Evolutionary conservation across 1,139 yeast species (phyloP).

Genomic region (Candida sp.): DNA sequence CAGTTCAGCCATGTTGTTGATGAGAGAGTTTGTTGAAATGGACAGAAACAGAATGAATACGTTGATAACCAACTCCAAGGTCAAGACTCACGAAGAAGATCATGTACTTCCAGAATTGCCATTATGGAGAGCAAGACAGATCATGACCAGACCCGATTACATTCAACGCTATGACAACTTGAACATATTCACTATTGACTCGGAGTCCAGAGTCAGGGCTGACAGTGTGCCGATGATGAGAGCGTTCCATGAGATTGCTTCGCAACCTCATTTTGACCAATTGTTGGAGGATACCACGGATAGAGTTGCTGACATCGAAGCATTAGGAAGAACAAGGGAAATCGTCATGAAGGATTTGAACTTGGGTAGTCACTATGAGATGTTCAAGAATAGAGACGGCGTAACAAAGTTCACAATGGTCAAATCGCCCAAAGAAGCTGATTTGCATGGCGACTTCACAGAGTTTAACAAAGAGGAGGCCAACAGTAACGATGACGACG

Average conservation of each 20-base stretch:
- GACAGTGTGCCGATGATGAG: slow-evolving; percentile 92
- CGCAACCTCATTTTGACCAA: slow-evolving; percentile 73
- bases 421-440: slow-evolving; percentile 23
- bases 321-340: slow-evolving; percentile 82
- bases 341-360: slow-evolving; percentile 74
- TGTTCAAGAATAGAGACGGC: slow-evolving; percentile 18
- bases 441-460: slow-evolving; percentile 22
- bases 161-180: slow-evolving; percentile 76
- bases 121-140: slow-evolving; percentile 82
- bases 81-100: slow-evolving; percentile 28
- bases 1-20: slow-evolving; percentile 75
- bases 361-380: slow-evolving; percentile 50
- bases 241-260: slow-evolving; percentile 80
- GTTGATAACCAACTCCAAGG: slow-evolving; percentile 23
- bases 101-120: slow-evolving; percentile 76
- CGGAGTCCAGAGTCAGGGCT: slow-evolving; percentile 74
- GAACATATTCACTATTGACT: slow-evolving; percentile 80
- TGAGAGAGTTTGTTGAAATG: slow-evolving; percentile 74
- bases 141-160: slow-evolving; percentile 86
- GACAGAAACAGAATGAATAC: slow-evolving; percentile 47
- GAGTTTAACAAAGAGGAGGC: slow-evolving; percentile 16
- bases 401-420: slow-evolving; percentile 19
- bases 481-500: slow-evolving; percentile 28
- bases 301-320: slow-evolving; percentile 76
- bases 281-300: slow-evolving; percentile 72